Conservation (phyloP, 257 asterid species). For the Capsicum chinense region DNA sequence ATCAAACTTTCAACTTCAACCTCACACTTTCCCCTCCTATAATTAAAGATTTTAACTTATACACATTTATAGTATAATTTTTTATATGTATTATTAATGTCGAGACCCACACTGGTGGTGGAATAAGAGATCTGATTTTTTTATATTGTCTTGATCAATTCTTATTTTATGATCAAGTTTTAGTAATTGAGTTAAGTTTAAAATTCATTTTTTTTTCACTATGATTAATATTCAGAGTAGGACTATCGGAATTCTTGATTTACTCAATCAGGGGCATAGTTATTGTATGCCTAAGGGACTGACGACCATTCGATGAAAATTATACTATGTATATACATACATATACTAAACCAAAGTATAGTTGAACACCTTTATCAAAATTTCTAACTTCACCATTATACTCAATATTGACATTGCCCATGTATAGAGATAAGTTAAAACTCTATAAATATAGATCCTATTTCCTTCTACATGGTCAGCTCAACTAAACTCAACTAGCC, state of each 20-base stretch:
- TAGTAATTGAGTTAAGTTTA: neutral
- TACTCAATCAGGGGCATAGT: too few species aligned
- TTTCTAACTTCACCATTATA: too few species aligned
- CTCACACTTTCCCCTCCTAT: conserved; percentile 51
- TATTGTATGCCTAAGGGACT: too few species aligned
- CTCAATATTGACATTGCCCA: neutral
- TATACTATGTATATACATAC: too few species aligned
- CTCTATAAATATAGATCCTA: conserved; percentile 43
- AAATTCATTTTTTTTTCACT: neutral
- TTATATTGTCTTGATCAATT: neutral
- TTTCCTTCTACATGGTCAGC: conserved; percentile 37
- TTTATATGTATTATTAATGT: neutral
- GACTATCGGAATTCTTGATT: neutral
- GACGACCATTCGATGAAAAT: too few species aligned
- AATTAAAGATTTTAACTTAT: neutral
- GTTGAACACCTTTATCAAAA: too few species aligned
- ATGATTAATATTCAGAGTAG: too few species aligned
- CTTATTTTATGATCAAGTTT: neutral
- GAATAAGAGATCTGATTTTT: too few species aligned
- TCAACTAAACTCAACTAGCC: conserved; percentile 19
- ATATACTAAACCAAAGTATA: too few species aligned
- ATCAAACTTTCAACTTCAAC: conserved; percentile 44
- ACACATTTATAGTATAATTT: neutral
- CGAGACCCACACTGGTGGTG: neutral
- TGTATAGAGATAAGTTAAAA: neutral